phyloP scores from a whole-genome alignment of 2,329 filamentous ascomycete genomes.

The Blumeria graminis region DNA sequence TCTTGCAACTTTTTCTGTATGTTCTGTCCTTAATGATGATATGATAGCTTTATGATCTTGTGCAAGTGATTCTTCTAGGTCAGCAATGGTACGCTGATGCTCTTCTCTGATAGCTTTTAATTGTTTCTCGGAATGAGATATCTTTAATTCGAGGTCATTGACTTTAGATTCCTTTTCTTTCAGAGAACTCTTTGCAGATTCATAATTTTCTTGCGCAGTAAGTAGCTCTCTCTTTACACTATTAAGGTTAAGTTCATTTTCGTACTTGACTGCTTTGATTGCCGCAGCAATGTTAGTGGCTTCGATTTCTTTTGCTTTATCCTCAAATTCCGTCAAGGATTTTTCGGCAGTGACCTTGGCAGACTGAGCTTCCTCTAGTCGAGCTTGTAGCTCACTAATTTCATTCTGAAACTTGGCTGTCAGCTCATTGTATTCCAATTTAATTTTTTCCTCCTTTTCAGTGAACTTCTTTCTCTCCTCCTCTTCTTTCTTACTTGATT shows the following conservation, averaged over 20 bases:
- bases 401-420: constrained; percentile 18
- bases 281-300: constrained; percentile 19
- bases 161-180: constrained; percentile 16
- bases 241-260: constrained; percentile 14
- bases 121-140: constrained; percentile 16
- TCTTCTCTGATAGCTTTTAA: constrained; percentile 16
- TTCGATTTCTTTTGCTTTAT: constrained; percentile 12
- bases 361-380: constrained; percentile 11
- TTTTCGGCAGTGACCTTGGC: constrained; percentile 9
- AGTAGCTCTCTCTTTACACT: constrained; percentile 19
- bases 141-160: constrained; percentile 16
- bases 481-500: constrained; percentile 27
- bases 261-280: constrained; percentile 18
- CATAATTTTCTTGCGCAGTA: constrained; percentile 23
- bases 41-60: constrained; percentile 27
- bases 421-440: constrained; percentile 21
- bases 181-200: constrained; percentile 13
- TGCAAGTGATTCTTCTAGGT: constrained; percentile 24
- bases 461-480: constrained; percentile 17
- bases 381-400: constrained; percentile 10
- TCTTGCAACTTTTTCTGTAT: background rate
- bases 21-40: constrained; percentile 22
- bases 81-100: constrained; percentile 18
- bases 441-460: constrained; percentile 19
- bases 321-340: constrained; percentile 11